Evolutionary conservation across 345 rosid genomes (phyloP).

Genomic region (Pistacia atlantica): DNA sequence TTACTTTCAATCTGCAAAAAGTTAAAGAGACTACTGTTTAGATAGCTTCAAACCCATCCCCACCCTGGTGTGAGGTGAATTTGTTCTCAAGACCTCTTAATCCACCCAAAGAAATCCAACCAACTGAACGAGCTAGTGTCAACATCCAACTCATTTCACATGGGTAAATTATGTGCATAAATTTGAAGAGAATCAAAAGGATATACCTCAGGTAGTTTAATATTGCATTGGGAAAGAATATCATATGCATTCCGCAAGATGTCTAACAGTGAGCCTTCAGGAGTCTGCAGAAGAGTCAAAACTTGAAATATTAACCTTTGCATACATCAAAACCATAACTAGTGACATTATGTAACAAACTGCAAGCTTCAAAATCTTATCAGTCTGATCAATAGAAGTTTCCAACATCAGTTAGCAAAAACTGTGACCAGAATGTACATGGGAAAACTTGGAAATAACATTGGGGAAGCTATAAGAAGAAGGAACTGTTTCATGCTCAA

Average conservation of each 20-base stretch:
- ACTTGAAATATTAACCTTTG: slow-evolving; percentile 3
- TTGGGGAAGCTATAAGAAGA: not conserved
- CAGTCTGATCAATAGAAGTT: not conserved
- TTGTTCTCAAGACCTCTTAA: too few species aligned
- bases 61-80: too few species aligned
- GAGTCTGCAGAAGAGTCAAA: slow-evolving; percentile 64
- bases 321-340: slow-evolving; percentile 14
- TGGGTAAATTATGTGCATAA: slow-evolving; percentile 6
- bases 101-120: too few species aligned
- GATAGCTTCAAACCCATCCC: too few species aligned
- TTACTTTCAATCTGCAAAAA: slow-evolving; percentile 60
- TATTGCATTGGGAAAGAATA: slow-evolving; percentile 71
- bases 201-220: slow-evolving; percentile 74
- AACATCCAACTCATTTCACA: slow-evolving; percentile 12
- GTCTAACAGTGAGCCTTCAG: slow-evolving; percentile 90
- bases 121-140: too few species aligned
- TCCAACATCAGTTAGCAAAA: not conserved
- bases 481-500: not conserved
- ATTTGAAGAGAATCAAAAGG: slow-evolving; percentile 2
- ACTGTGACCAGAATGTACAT: not conserved
- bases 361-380: slow-evolving; percentile 3
- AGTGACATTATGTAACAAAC: not conserved
- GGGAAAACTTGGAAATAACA: not conserved
- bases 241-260: slow-evolving; percentile 84
- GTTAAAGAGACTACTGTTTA: slow-evolving; percentile 11